Evolutionary conservation across 345 rosid genomes (phyloP), one percentile per base, ranked within the genome.

Genomic region (Boechera divaricarpa): DNA sequence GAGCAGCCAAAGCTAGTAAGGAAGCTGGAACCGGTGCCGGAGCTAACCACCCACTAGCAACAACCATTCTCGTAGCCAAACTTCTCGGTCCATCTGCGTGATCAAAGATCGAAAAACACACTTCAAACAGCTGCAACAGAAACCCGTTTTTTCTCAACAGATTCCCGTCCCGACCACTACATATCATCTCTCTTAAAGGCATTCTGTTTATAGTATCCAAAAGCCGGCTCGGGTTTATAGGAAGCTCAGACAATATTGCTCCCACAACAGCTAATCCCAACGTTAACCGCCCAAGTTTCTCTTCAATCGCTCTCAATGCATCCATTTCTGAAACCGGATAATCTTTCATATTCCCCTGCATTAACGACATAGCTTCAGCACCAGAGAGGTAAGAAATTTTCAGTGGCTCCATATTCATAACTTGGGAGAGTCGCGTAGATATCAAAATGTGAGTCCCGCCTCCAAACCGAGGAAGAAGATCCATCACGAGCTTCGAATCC

Each of bases 381-480:
- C 85, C 98, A 9, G 98, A 89, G 56, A 95, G 80, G 79, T 86
- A 91, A 51, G 96, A 86, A 42, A 95, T 91, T 44, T 84, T 88
- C 79, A 95, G 11, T 0, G 96, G 93, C 82, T 92, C 97, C 79
- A 95, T 84, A 78, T 95, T 95, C 97, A 95, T 86, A 74, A 89
- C 89, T 10, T 85, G 76, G 2, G 94, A 84, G 63, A 91, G 91
- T 54, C 83, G 81, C 0, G 98, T 92, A 62, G 98, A 86, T 81
- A 95, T 91, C 55, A 95, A 71, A 51, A 95, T 85, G 79, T 95
- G 98, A 33, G 98, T 92, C 75, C 88, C 97, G 31, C 98, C 94
- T 9, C 98, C 97, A 69, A 92, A 92, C 69, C 97, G 87, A 63
- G 99, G 99, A 79, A 95, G 93, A 68, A 95, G 98, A 81, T 95